phyloP scores from a whole-genome alignment of 768 basidiomycete species.

The Hygrocybe punicea region DNA sequence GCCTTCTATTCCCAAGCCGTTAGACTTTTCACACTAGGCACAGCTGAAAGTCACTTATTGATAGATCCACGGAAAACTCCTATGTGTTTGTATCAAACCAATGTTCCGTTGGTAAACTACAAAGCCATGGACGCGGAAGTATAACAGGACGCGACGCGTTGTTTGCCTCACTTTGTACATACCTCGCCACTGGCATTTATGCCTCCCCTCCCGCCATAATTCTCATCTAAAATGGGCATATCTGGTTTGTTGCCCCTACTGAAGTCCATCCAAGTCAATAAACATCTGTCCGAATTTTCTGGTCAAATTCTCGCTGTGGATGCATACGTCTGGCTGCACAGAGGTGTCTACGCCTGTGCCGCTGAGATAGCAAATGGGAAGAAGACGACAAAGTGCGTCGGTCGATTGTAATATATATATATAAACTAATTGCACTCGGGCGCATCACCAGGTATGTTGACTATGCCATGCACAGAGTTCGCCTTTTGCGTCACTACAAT shows the following conservation, averaged over 20 bases:
- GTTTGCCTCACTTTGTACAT: too few relatives aligned
- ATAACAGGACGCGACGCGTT: too few relatives aligned
- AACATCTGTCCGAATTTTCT: slow-evolving; percentile 74
- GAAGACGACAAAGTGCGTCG: slow-evolving; percentile 73
- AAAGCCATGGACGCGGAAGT: too few relatives aligned
- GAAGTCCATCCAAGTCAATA: slow-evolving; percentile 80
- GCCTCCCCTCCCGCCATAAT: neutral
- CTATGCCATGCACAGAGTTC: slow-evolving; percentile 90
- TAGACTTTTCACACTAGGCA: too few relatives aligned
- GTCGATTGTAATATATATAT: neutral
- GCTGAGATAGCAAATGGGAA: slow-evolving; percentile 85
- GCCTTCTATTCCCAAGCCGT: too few relatives aligned
- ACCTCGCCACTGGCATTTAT: too few relatives aligned
- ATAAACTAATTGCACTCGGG: neutral
- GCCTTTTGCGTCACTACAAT: slow-evolving; percentile 77
- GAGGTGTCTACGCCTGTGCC: slow-evolving; percentile 86
- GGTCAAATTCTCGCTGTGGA: slow-evolving; percentile 90
- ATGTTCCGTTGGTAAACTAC: too few relatives aligned
- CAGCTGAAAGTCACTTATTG: too few relatives aligned
- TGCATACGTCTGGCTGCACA: slow-evolving; percentile 92
- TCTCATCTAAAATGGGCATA: slow-evolving; percentile 71
- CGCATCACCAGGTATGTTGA: slow-evolving; percentile 74
- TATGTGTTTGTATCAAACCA: too few relatives aligned
- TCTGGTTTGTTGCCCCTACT: slow-evolving; percentile 84
- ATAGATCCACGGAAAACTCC: too few relatives aligned